Evolutionary conservation across 441 rosid genomes (phyloP), one percentile per base, ranked within the genome.

Genomic region (Euphorbia corollata): DNA sequence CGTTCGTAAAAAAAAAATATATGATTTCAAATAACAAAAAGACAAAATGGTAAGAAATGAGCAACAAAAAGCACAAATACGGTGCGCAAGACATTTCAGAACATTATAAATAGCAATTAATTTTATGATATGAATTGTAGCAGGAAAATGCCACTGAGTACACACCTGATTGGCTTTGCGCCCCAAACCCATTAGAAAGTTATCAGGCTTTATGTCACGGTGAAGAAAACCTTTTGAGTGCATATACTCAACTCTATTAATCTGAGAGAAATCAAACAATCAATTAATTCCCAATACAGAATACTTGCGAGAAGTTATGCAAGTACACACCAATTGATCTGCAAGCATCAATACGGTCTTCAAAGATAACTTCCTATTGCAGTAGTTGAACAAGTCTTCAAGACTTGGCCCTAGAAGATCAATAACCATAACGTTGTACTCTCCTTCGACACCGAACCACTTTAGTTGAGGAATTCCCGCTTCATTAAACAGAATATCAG

Each of bases 131-230:
- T n/a, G n/a, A n/a, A n/a, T n/a, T n/a, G n/a, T n/a, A n/a, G n/a
- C n/a, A n/a, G n/a, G n/a, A n/a, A n/a, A n/a, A n/a, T n/a, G n/a
- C n/a, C n/a, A n/a, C n/a, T n/a, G n/a, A n/a, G n/a, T n/a, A n/a
- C n/a, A n/a, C n/a, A n/a, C n/a, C 95, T 88, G 96, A 86, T 92
- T 90, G 59, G 97, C 96, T 83, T 88, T 92, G 67, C 96, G 94
- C 38, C 95, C 97, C 41, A 90, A 81, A 58, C 98, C 98, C 98
- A 92, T 88, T 63, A 92, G 78, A 68, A 92, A 92, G 70, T 92
- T 92, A 76, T 92, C 98, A 67, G 98, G 98, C 82, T 92, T 92
- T 79, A 92, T 90, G 78, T 92, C 98, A 69, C 98, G 92, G 73
- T 92, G 98, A 82, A 92, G 98, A 81, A 92, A 88, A 61, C 97